Conservation (phyloP, 495 filamentous ascomycete genomes). For the Darksidea phi region DNA sequence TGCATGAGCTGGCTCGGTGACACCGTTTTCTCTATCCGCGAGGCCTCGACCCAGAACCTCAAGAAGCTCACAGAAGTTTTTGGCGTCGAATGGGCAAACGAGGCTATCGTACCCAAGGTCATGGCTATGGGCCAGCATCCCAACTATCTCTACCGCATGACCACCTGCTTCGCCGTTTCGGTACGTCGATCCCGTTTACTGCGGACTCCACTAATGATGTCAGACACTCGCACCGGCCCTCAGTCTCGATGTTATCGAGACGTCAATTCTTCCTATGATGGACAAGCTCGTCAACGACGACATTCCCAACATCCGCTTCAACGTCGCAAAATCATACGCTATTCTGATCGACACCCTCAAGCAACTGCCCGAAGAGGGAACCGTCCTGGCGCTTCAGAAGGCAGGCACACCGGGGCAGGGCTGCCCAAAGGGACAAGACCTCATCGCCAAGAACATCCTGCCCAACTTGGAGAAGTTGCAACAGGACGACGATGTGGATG, state of each 20-base stretch:
- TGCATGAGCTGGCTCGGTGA: slow-evolving; percentile 99
- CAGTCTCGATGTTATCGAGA: slow-evolving; percentile 84
- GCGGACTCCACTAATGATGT: slow-evolving; percentile 30
- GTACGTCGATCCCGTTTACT: slow-evolving; percentile 56
- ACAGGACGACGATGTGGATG: slow-evolving; percentile 95
- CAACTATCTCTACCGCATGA: slow-evolving; percentile 99
- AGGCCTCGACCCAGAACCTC: slow-evolving; percentile 93
- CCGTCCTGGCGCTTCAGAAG: slow-evolving; percentile 80
- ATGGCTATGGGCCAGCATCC: slow-evolving; percentile 97
- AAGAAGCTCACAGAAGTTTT: slow-evolving; percentile 99
- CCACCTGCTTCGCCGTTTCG: slow-evolving; percentile 95
- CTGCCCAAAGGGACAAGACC: slow-evolving; percentile 70
- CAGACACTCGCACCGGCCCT: slow-evolving; percentile 93
- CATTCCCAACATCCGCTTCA: slow-evolving; percentile 99
- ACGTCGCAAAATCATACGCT: slow-evolving; percentile 95
- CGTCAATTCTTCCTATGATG: slow-evolving; percentile 91
- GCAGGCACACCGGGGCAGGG: slow-evolving; percentile 56
- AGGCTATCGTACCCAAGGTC: slow-evolving; percentile 96
- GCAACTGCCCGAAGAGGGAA: slow-evolving; percentile 83
- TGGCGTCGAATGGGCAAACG: slow-evolving; percentile 95
- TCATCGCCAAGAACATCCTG: slow-evolving; percentile 83
- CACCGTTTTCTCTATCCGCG: slow-evolving; percentile 96
- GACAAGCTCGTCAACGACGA: slow-evolving; percentile 88
- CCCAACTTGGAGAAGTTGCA: slow-evolving; percentile 92
- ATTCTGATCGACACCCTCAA: slow-evolving; percentile 85